Base-by-base conservation (phyloP, 805 yeast genomes). In the Monosporozyma solicola region DNA sequence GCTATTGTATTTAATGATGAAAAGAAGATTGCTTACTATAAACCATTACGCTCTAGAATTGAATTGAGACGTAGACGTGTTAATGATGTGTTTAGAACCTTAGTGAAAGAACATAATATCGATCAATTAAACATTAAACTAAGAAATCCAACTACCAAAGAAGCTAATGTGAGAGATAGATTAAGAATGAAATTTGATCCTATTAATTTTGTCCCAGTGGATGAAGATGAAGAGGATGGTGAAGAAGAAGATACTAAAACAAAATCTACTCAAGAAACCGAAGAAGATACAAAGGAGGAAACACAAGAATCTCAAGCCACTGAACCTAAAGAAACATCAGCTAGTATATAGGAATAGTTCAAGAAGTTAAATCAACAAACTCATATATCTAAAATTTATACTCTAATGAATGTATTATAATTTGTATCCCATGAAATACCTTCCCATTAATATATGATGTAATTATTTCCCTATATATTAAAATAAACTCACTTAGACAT, bases 31-130 rank as follows among this genome's bases (percentile, higher is more conserved):
- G 95, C 89, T 3, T 79, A 77, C 60, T 94, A 85, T 66, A 80
- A 85, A 54, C 96, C 97, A 8, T 72, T 92, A 16, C 73, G 79
- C 13, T 89, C 91, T 37, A 82, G 84, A 60, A 77, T 88, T 45
- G 94, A 85, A 59, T 80, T 94, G 65, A 89, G 87, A 72, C 85
- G 92, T 66, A 83, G 95, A 66, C 82, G 97, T 69, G 80, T 89
- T 13, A 84, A 67, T 53, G 72, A 69, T 44, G 62, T 67, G 22
- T 56, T 69, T 15, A 68, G 61, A 52, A 67, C 69, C 3, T 54
- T 68, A 44, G 75, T 84, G 50, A 76, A 76, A 57, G 84, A 82
- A 51, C 72, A 80, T 57, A 77, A 84, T 13, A 70, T 74, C 55
- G 87, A 80, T 65, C 77, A 75, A 55, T 72, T 84, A 43, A 75